These are phyloP conservation scores for Cymbidium sinense DNA, from an alignment of 106 monocot species.

Conservation along the genomic window DNA sequence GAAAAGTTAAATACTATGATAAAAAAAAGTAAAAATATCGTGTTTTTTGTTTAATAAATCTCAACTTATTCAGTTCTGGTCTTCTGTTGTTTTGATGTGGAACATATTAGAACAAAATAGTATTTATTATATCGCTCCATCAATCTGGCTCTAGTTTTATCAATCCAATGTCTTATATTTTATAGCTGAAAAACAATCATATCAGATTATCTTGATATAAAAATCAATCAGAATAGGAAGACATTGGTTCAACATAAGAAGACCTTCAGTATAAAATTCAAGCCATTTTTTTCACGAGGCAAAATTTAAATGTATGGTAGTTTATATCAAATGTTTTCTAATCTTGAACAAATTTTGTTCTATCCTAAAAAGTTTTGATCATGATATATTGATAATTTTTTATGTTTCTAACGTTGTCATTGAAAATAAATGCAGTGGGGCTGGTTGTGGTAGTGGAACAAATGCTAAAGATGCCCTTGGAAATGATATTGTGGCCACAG, in stretches of 20 bases:
- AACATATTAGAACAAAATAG: neutral
- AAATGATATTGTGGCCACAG: conserved; percentile 51
- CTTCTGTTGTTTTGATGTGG: neutral
- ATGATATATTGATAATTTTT: neutral
- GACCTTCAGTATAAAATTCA: too few species aligned
- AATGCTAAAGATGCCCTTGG: conserved; percentile 90
- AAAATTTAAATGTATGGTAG: too few species aligned
- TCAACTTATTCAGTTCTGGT: neutral
- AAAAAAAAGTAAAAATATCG: too few species aligned
- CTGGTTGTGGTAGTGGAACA: conserved; percentile 48
- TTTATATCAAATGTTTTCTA: too few species aligned
- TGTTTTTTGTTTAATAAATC: neutral
- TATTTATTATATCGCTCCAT: neutral
- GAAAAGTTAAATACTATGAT: too few species aligned
- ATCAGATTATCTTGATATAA: too few species aligned
- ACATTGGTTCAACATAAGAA: too few species aligned
- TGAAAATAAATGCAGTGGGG: conserved; percentile 37
- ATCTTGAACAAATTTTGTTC: neutral
- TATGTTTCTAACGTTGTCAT: neutral
- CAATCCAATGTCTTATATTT: too few species aligned
- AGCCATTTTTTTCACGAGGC: too few species aligned
- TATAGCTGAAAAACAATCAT: too few species aligned
- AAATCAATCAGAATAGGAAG: too few species aligned
- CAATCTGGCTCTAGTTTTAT: neutral
- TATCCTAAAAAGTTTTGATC: too few species aligned